A percentile compares a stretch with the other conserved stretches of the same genome.
phyloP scores from a whole-genome alignment of 1,284 basidiomycete genomes.

The Ceratobasidium sp. region DNA sequence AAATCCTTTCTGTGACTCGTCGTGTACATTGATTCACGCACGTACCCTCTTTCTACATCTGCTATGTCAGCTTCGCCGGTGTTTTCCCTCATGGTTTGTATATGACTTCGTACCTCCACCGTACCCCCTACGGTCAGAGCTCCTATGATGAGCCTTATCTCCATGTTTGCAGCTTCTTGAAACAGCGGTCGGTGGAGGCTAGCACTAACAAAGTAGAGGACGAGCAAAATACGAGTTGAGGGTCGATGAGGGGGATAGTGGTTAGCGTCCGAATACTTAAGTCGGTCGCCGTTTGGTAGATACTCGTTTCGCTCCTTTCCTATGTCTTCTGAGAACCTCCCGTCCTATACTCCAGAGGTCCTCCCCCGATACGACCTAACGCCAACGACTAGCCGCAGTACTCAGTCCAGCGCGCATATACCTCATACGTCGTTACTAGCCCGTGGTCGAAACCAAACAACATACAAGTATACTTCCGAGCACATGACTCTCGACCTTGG shows the following conservation, averaged over 20 bases:
- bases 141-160: neutral
- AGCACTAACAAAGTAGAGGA: neutral
- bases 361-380: constrained; percentile 38
- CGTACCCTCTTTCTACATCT: neutral
- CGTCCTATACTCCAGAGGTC: constrained; percentile 39
- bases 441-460: neutral
- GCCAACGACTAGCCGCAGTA: constrained; percentile 10
- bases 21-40: neutral
- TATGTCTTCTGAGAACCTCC: constrained; percentile 5
- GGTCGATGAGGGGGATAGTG: neutral
- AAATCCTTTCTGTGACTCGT: neutral
- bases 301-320: neutral
- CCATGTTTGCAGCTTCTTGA: neutral
- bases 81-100: neutral
- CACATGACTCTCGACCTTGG: constrained; percentile 38
- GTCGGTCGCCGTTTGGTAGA: neutral
- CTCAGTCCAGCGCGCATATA: neutral
- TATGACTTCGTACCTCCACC: neutral
- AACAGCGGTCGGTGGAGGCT: neutral
- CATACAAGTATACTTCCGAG: constrained; percentile 18
- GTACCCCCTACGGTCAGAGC: neutral
- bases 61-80: constrained; percentile 1
- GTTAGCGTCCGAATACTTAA: neutral
- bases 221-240: neutral
- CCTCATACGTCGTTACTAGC: constrained; percentile 6